A percentile compares a stretch with the other conserved stretches of the same genome.
Conservation (phyloP, 257 asterid genomes). For the Jaltomata sinuosa region DNA sequence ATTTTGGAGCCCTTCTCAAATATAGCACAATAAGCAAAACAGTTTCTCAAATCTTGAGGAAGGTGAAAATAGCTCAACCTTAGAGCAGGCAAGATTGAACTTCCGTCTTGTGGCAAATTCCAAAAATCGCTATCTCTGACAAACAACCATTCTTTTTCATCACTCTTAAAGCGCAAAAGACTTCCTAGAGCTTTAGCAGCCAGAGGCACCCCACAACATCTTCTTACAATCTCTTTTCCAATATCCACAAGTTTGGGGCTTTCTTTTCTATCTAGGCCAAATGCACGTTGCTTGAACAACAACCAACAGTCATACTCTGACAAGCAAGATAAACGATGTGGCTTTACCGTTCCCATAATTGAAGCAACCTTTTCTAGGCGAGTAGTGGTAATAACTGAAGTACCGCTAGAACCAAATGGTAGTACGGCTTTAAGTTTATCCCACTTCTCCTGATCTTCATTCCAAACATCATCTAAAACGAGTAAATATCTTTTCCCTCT, state of each 20-base stretch:
- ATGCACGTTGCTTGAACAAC: conserved; percentile 13
- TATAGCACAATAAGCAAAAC: conserved; percentile 21
- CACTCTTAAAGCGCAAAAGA: conserved; percentile 16
- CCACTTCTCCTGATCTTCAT: conserved; percentile 22
- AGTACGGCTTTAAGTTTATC: not conserved
- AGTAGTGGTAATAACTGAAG: conserved; percentile 18
- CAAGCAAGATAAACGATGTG: conserved; percentile 8
- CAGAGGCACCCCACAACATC: conserved; percentile 23
- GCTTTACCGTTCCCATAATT: conserved; percentile 12
- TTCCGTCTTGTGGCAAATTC: conserved; percentile 15
- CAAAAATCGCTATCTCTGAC: conserved; percentile 19
- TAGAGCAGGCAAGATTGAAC: conserved; percentile 14
- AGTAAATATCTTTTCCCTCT: not conserved
- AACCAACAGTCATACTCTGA: conserved; percentile 19
- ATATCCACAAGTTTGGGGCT: conserved; percentile 1
- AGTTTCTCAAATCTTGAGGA: conserved; percentile 6
- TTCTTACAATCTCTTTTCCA: conserved; percentile 17
- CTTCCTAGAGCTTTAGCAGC: conserved; percentile 28
- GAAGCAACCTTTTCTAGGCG: conserved; percentile 13
- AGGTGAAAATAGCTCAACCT: conserved; percentile 23
- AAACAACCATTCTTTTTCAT: conserved; percentile 16
- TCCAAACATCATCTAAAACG: conserved; percentile 21
- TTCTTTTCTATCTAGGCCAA: not conserved
- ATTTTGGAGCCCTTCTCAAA: conserved; percentile 7
- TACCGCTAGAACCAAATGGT: conserved; percentile 11